A percentile compares a stretch with the other conserved stretches of the same genome.
phyloP scores from a whole-genome alignment of 2,329 filamentous ascomycete genomes.

The Colletotrichum gloeosporioides region DNA sequence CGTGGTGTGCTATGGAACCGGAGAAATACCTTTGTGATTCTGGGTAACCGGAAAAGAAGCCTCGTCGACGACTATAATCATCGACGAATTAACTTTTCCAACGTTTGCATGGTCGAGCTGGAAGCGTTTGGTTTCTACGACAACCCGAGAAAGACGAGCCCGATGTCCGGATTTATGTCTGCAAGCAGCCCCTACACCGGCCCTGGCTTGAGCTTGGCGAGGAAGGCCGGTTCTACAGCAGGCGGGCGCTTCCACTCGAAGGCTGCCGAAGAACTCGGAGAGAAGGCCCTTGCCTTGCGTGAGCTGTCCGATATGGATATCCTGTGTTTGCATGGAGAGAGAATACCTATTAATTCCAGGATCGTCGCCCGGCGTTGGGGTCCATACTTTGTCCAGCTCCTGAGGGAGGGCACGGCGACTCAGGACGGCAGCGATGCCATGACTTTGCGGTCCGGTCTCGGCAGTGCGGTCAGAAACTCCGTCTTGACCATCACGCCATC shows the following conservation, averaged over 20 bases:
- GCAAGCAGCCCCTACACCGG: conserved; percentile 74
- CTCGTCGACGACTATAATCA: conserved; percentile 99
- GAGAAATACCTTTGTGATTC: conserved; percentile 92
- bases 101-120: conserved; percentile 95
- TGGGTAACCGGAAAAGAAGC: conserved; percentile 91
- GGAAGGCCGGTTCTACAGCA: conserved; percentile 69
- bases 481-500: conserved; percentile 84
- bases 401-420: conserved; percentile 79
- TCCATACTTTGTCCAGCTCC: conserved; percentile 90
- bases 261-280: conserved; percentile 85
- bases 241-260: conserved; percentile 78
- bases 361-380: conserved; percentile 91
- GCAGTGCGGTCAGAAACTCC: conserved; percentile 72
- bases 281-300: conserved; percentile 77
- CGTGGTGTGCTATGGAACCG: conserved; percentile 91
- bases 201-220: conserved; percentile 59
- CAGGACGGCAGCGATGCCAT: conserved; percentile 76
- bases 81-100: conserved; percentile 94
- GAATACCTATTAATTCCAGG: conserved; percentile 91
- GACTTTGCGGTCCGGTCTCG: conserved; percentile 72
- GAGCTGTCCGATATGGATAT: conserved; percentile 98
- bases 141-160: conserved; percentile 81
- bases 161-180: conserved; percentile 84
- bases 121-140: conserved; percentile 98
- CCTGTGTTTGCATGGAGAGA: conserved; percentile 86